Evolutionary conservation across 106 monocot species (phyloP).

Genomic region (Allium cepa): DNA sequence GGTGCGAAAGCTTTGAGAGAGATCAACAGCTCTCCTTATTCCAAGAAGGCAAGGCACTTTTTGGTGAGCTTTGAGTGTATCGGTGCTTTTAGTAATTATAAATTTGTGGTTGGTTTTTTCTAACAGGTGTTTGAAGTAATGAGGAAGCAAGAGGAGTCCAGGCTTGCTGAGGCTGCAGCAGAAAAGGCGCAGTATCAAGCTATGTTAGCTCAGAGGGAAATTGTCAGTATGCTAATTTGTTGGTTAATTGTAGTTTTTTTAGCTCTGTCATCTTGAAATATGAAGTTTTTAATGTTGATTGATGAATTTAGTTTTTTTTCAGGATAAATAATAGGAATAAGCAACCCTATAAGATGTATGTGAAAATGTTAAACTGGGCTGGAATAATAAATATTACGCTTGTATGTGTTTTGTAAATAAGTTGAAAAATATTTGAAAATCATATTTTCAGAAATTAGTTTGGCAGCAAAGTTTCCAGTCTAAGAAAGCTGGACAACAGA

Average conservation of each 20-base stretch:
- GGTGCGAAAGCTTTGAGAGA: slow-evolving; percentile 69
- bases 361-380: no score
- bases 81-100: not conserved
- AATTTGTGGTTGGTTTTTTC: not conserved
- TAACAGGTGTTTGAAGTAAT: slow-evolving; percentile 80
- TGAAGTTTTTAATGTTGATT: not conserved
- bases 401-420: no score
- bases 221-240: slow-evolving; percentile 9
- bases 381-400: no score
- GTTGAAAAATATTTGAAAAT: no score
- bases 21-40: slow-evolving; percentile 67
- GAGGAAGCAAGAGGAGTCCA: slow-evolving; percentile 83
- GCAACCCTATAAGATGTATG: no score
- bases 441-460: no score
- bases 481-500: no score
- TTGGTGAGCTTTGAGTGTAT: not conserved
- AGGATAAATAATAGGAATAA: no score
- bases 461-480: no score
- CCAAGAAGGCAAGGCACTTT: slow-evolving; percentile 50
- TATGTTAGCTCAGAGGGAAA: slow-evolving; percentile 31
- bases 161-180: slow-evolving; percentile 52
- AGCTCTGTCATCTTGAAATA: not conserved
- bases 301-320: not conserved
- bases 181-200: slow-evolving; percentile 63
- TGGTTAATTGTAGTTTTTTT: not conserved